These are phyloP conservation scores for Calocera viscosa DNA, from an alignment of 768 basidiomycete genomes.

Conservation along the genomic window DNA sequence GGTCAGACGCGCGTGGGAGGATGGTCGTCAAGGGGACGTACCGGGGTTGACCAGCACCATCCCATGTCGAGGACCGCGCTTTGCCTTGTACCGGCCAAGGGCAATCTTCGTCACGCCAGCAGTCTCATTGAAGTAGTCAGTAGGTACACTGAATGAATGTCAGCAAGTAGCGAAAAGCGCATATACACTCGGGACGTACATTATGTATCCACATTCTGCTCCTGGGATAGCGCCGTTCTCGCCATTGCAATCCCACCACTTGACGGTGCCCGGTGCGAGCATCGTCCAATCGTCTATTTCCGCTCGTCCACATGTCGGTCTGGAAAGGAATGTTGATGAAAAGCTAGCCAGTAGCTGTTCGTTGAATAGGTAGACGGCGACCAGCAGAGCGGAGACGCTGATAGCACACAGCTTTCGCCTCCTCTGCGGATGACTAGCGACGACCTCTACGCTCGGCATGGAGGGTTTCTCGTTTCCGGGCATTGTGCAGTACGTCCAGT, in stretches of 20 bases:
- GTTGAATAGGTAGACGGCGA: not conserved
- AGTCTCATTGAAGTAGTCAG: not conserved
- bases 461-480: not conserved
- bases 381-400: not conserved
- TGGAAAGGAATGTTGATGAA: not conserved
- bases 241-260: not conserved
- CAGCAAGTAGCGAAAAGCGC: not conserved
- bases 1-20: not conserved
- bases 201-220: not conserved
- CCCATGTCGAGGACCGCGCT: not conserved
- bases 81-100: not conserved
- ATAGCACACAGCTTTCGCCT: not conserved
- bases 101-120: not conserved
- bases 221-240: not conserved
- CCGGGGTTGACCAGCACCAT: slow-evolving; percentile 7
- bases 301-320: not conserved
- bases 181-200: not conserved
- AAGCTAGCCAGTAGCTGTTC: not conserved
- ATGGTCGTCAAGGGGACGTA: not conserved
- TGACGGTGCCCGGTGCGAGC: not conserved
- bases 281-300: not conserved
- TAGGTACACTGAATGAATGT: slow-evolving; percentile 2
- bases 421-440: no score
- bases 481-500: not conserved
- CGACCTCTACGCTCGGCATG: no score